Base-by-base conservation (phyloP, 257 asterid species). In the Primulina eburnea region DNA sequence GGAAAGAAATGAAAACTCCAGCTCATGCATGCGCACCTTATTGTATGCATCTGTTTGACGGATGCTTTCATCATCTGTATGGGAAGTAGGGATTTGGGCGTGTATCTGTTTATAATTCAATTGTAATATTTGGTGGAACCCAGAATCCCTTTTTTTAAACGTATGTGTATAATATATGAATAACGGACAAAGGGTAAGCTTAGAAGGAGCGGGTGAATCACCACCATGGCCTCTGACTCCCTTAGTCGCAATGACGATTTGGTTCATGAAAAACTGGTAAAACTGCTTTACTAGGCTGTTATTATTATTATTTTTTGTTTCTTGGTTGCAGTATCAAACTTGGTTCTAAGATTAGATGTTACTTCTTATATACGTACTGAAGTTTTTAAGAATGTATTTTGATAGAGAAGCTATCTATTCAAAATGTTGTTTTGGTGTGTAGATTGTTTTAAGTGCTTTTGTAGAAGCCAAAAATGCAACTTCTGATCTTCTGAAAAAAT, bases 11-110 rank as follows among this genome's bases (percentile, higher is more conserved):
- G 55, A 43, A 34, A 57, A 52, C 29, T 26, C 34, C 57, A 65
- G 30, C 68, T 32, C 47, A 65, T 77, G 80, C 84, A 86, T 89
- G 86, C 50, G 14, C 62, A 71, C 68, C 69, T 75, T 38, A 64
- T 64, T 38, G 69, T 50, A 62, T 35, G 43, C 43, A 35, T 35
- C 43, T 35, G 43, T 35, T 35, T 8, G 9, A 7, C 0, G 7
- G 9, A 35, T 35, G 11, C 11, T 35, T 35, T 35, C 11, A 8
- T 35, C 11, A 35, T 35, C 43, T 8, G 43, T 8, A 8, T 35
- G 43, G 11, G 43, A 35, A 35, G 11, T 35, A 35, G 11, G 43
- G 43, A 35, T 10, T 12, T 35, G 43, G 43, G 4, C 0, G 55
- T 43, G 55, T 4, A 43, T 43, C 18, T 43, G n/a, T 43, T 43